Percentiles rank a stretch among this genome's conserved stretches.
phyloP scores from a whole-genome alignment of 345 rosid species.

The Sonneratia alba region DNA sequence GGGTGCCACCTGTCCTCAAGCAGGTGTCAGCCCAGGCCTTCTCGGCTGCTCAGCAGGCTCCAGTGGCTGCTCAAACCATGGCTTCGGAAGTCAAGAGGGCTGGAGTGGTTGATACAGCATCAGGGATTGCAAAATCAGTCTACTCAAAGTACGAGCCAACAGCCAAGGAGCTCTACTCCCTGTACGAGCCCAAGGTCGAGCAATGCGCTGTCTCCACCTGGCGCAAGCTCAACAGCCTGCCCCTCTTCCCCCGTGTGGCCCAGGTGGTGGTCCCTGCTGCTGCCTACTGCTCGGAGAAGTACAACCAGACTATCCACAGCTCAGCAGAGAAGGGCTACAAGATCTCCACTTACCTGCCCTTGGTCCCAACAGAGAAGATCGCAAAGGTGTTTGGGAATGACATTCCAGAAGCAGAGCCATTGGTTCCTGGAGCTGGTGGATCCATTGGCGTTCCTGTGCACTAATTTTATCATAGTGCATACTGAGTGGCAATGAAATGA shows the following conservation, averaged over 20 bases:
- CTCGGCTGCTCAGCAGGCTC: constrained; percentile 63
- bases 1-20: constrained; percentile 59
- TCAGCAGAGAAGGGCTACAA: constrained; percentile 76
- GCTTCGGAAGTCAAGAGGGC: constrained; percentile 59
- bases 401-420: constrained; percentile 20
- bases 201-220: constrained; percentile 69
- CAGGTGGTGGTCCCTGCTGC: constrained; percentile 71
- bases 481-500: background rate
- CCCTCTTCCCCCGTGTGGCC: constrained; percentile 73
- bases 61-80: constrained; percentile 44
- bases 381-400: constrained; percentile 52
- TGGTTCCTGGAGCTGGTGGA: constrained; percentile 16
- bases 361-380: constrained; percentile 80
- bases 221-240: constrained; percentile 70
- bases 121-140: constrained; percentile 57
- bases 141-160: constrained; percentile 48
- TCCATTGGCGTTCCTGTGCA: constrained; percentile 4
- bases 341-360: constrained; percentile 61
- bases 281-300: constrained; percentile 66
- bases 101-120: constrained; percentile 62
- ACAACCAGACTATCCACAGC: constrained; percentile 58
- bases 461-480: background rate
- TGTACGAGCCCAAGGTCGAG: constrained; percentile 78
- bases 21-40: constrained; percentile 69
- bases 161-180: constrained; percentile 66